Evolutionary conservation across 345 rosid species (phyloP).

Genomic region (Aethionema arabicum): DNA sequence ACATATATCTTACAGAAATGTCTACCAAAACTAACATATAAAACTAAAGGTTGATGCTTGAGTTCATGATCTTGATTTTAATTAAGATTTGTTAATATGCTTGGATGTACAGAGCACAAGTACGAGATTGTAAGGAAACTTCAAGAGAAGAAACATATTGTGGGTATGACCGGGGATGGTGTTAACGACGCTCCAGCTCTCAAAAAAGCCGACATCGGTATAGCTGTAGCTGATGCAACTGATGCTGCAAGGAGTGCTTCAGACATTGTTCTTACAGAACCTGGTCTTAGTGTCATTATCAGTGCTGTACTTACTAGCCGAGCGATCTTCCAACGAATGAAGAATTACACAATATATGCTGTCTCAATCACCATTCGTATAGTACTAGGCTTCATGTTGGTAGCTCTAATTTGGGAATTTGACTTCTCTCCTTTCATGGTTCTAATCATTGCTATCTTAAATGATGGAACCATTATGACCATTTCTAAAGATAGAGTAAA

Average conservation of each 20-base stretch:
- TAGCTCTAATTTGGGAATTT: slow-evolving; percentile 63
- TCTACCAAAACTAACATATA: too few species aligned
- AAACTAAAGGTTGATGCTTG: too few species aligned
- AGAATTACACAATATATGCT: slow-evolving; percentile 91
- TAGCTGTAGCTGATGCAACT: slow-evolving; percentile 94
- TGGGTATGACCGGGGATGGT: slow-evolving; percentile 98
- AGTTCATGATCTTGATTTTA: neutral
- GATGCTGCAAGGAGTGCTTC: slow-evolving; percentile 94
- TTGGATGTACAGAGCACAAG: slow-evolving; percentile 65
- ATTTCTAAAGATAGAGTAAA: slow-evolving; percentile 92
- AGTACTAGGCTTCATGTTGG: slow-evolving; percentile 81
- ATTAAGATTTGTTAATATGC: neutral
- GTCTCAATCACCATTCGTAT: slow-evolving; percentile 90
- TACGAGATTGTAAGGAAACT: slow-evolving; percentile 87
- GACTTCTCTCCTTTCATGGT: slow-evolving; percentile 91
- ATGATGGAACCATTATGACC: slow-evolving; percentile 91
- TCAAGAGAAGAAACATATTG: slow-evolving; percentile 81
- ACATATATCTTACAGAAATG: too few species aligned
- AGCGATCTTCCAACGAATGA: slow-evolving; percentile 94
- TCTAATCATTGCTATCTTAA: slow-evolving; percentile 76
- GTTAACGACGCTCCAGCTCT: slow-evolving; percentile 96
- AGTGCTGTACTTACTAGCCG: slow-evolving; percentile 91
- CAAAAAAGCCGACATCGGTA: slow-evolving; percentile 90
- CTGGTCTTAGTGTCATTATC: slow-evolving; percentile 87
- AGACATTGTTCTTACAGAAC: slow-evolving; percentile 87